These are phyloP conservation scores for Erigeron canadensis DNA, from an alignment of 129 eudicot species.

Conservation along the genomic window DNA sequence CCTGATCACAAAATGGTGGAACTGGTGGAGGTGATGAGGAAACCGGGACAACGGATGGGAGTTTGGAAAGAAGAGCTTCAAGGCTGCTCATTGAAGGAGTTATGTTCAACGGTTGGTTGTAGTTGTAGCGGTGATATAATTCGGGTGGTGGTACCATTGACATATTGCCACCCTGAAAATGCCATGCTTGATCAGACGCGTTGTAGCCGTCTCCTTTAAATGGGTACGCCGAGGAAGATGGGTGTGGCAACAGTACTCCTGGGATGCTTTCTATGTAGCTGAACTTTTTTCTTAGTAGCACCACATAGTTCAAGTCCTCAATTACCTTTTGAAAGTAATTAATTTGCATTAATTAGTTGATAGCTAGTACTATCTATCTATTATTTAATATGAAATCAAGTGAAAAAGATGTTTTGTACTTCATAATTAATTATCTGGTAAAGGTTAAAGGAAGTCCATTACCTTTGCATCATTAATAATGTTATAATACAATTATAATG, in stretches of 20 bases:
- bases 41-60: conserved; percentile 81
- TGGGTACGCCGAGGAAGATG: conserved; percentile 80
- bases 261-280: conserved; percentile 96
- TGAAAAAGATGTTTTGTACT: conserved; percentile 9
- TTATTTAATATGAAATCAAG: background rate
- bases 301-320: conserved; percentile 93
- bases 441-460: conserved; percentile 11
- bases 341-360: conserved; percentile 1
- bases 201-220: conserved; percentile 44
- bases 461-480: conserved; percentile 20
- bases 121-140: conserved; percentile 35
- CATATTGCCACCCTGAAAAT: conserved; percentile 31
- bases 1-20: conserved; percentile 39
- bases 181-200: conserved; percentile 53
- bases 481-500: conserved; percentile 1
- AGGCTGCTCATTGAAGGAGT: conserved; percentile 99
- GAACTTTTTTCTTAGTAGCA: conserved; percentile 76
- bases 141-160: conserved; percentile 39
- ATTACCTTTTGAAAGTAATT: conserved; percentile 43
- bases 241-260: conserved; percentile 93
- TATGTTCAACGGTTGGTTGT: conserved; percentile 47
- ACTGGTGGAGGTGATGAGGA: conserved; percentile 39
- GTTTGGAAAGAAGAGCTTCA: conserved; percentile 93
- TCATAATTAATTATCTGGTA: background rate
- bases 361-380: background rate